Conservation (phyloP, 345 rosid species). For the Brassica nigra region DNA sequence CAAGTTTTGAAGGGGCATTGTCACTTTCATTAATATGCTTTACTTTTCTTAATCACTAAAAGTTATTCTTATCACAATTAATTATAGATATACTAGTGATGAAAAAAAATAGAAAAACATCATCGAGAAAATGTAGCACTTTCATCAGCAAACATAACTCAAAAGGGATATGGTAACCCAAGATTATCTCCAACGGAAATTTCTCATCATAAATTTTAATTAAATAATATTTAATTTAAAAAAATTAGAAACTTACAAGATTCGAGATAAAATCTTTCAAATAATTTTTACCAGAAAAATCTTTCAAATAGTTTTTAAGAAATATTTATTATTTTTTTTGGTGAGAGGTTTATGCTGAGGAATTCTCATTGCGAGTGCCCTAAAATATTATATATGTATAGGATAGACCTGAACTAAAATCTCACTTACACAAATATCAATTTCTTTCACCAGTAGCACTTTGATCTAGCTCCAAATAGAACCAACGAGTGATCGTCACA, state of each 20-base stretch:
- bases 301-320: too few species aligned
- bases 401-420: neutral
- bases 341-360: constrained; percentile 11
- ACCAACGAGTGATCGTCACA: too few species aligned
- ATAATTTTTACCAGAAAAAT: neutral
- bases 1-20: constrained; percentile 41
- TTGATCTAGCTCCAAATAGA: neutral
- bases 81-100: neutral
- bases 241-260: too few species aligned
- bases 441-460: neutral
- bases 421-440: constrained; percentile 15
- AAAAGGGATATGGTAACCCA: neutral
- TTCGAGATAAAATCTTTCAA: neutral
- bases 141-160: constrained; percentile 22
- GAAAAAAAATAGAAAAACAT: neutral
- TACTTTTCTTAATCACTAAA: constrained; percentile 25
- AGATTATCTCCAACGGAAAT: neutral
- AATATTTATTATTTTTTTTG: too few species aligned
- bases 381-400: neutral
- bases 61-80: constrained; percentile 30
- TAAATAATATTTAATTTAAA: too few species aligned
- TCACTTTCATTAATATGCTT: constrained; percentile 38
- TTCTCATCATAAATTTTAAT: too few species aligned
- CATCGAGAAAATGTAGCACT: constrained; percentile 16
- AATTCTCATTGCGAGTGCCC: constrained; percentile 19